Base-by-base conservation (phyloP, 73 alveolate genomes). In the Symbiodinium natans region DNA sequence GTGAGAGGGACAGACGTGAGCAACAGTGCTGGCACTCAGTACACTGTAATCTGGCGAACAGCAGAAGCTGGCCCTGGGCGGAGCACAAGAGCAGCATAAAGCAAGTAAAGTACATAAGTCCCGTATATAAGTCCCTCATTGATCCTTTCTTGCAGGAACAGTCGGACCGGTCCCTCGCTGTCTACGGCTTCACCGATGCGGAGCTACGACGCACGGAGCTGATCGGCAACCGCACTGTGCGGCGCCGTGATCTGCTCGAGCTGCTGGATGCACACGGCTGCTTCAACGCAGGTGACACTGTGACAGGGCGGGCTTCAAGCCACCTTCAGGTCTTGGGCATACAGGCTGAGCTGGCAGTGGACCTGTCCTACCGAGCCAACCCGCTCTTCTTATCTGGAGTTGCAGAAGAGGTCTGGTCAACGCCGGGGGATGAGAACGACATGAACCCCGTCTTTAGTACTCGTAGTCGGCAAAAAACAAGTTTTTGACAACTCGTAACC, bases 191-290 rank as follows among this genome's bases (percentile, higher is more conserved):
- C 56, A 90, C 97, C 27, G 97, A 90, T 71, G 97, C 97, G 4
- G 97, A 90, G 68, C 97, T 90, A 41, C 73, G 97, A 48, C 73
- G 97, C 52, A 90, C 97, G 80, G 97, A 90, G 39, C 97, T 90
- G 75, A 90, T 90, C 40, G 97, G 97, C 5, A 90, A 90, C 97
- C 46, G 54, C 68, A 90, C 97, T 23, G 97, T 90, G 48, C 48
- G 89, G 17, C 97, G 97, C 17, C 43, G 48, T 38, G 89, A 90
- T 19, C 54, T 90, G 80, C 38, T 90, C 80, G 97, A 90, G 41
- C 89, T 73, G 36, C 46, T 90, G 80, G 97, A 90, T 27, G 39
- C 54, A 2, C n/a, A 68, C 39, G 89, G 89, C 40, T 41, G 59
- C 80, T 90, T 90, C 43, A 23, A 41, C 3, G 97, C 68, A 29